phyloP scores from a whole-genome alignment of 768 basidiomycete species.

The Dacryopinax spathularia region DNA sequence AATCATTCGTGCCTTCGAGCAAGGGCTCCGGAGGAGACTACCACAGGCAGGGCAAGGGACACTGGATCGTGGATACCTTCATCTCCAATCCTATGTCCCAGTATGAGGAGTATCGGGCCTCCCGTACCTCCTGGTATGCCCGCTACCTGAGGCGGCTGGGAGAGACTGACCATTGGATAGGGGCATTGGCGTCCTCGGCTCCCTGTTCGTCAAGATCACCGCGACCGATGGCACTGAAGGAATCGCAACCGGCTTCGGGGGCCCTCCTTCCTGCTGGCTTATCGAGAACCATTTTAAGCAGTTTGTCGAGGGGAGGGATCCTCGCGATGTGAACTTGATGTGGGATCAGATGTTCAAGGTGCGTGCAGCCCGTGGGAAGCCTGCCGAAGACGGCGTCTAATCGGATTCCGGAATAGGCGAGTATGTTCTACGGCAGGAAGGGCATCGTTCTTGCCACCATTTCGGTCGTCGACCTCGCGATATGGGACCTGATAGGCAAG shows the following conservation, averaged over 20 bases:
- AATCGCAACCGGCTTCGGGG: slow-evolving; percentile 28
- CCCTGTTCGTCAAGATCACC: slow-evolving; percentile 27
- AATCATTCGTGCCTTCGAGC: slow-evolving; percentile 25
- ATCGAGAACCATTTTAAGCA: slow-evolving; percentile 29
- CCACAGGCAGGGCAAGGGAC: slow-evolving; percentile 21
- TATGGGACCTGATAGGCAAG: slow-evolving; percentile 29
- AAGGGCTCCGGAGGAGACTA: slow-evolving; percentile 28
- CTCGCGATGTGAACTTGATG: slow-evolving; percentile 27
- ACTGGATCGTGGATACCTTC: slow-evolving; percentile 23
- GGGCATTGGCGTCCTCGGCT: slow-evolving; percentile 30
- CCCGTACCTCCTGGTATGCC: slow-evolving; percentile 18
- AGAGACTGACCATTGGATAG: slow-evolving; percentile 6
- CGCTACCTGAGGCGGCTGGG: not conserved
- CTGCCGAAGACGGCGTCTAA: slow-evolving; percentile 12
- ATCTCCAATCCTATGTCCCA: slow-evolving; percentile 3
- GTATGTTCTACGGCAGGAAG: slow-evolving; percentile 29
- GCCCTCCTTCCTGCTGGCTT: slow-evolving; percentile 26
- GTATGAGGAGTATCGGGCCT: slow-evolving; percentile 22
- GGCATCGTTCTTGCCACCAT: slow-evolving; percentile 26
- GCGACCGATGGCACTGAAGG: slow-evolving; percentile 28
- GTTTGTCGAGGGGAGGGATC: slow-evolving; percentile 28
- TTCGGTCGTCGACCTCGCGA: slow-evolving; percentile 27
- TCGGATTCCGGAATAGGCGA: slow-evolving; percentile 18
- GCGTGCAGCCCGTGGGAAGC: not conserved
- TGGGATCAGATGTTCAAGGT: slow-evolving; percentile 24